These are phyloP conservation scores for Crotalaria pallida DNA, from an alignment of 306 rosid species.

Conservation along the genomic window DNA sequence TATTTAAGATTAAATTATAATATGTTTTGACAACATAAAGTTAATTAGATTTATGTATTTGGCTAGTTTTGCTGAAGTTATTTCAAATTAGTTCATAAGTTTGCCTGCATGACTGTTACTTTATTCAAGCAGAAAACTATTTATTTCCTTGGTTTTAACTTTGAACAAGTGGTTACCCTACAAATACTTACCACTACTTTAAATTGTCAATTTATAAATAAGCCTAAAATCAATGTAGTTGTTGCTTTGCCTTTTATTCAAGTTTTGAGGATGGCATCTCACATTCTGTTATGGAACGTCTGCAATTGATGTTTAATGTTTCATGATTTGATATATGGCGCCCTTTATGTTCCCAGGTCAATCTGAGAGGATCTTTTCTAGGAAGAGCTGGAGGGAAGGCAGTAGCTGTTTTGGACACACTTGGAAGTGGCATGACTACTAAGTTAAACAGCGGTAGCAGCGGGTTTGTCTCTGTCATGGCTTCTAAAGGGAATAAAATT, in stretches of 20 bases:
- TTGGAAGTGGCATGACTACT: slow-evolving; percentile 73
- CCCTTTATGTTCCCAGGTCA: slow-evolving; percentile 35
- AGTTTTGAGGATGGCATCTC: neutral
- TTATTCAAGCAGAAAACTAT: neutral
- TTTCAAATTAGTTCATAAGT: neutral
- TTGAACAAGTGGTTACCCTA: neutral
- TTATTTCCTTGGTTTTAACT: neutral
- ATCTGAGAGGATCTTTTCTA: slow-evolving; percentile 45
- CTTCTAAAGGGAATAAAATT: slow-evolving; percentile 54
- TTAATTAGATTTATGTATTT: neutral
- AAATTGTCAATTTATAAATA: neutral
- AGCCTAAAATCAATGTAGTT: neutral
- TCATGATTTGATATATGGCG: neutral
- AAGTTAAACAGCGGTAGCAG: slow-evolving; percentile 38
- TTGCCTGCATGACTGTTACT: neutral
- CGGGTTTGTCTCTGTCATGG: slow-evolving; percentile 47
- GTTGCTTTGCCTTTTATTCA: neutral
- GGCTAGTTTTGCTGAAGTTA: neutral
- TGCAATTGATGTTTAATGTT: slow-evolving; percentile 11
- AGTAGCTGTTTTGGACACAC: slow-evolving; percentile 66
- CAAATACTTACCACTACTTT: neutral
- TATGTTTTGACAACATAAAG: neutral
- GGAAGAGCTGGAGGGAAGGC: slow-evolving; percentile 77
- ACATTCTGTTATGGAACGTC: neutral
- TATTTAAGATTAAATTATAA: too few species aligned